A percentile compares a stretch with the other conserved stretches of the same genome.
These are phyloP conservation scores for Pelargonium australe DNA, from an alignment of 441 rosid species.

Conservation along the genomic window DNA sequence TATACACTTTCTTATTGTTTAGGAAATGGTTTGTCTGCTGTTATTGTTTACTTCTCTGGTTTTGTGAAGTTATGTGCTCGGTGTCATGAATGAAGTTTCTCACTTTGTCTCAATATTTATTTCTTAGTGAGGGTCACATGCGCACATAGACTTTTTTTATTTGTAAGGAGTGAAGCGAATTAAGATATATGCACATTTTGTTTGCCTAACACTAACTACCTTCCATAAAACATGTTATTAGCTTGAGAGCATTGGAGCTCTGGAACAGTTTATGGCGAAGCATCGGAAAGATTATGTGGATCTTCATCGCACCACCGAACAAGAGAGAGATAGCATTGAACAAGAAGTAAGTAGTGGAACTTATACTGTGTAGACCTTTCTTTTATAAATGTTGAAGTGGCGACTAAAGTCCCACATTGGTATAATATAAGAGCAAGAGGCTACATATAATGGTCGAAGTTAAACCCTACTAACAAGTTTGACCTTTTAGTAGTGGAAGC, in stretches of 20 bases:
- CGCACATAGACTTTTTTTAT: background rate
- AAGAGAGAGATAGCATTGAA: constrained; percentile 92
- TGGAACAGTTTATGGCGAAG: constrained; percentile 79
- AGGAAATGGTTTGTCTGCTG: background rate
- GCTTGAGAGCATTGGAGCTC: constrained; percentile 75
- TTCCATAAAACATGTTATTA: constrained; percentile 19
- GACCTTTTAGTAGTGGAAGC: too few relatives aligned
- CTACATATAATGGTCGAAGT: too few relatives aligned
- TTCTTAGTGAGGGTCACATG: background rate
- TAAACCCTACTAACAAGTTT: too few relatives aligned
- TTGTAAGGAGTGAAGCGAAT: background rate
- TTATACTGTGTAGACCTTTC: constrained; percentile 6
- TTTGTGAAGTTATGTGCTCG: background rate
- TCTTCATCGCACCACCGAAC: constrained; percentile 74
- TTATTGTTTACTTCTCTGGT: background rate
- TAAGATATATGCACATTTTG: background rate
- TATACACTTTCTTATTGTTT: constrained; percentile 9
- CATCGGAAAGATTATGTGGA: constrained; percentile 88
- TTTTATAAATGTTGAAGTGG: too few relatives aligned
- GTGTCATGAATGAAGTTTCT: background rate
- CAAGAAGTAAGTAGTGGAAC: constrained; percentile 58
- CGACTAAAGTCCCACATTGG: too few relatives aligned
- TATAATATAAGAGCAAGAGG: too few relatives aligned
- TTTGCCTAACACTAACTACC: background rate
- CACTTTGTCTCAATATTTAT: background rate